Base-by-base conservation (phyloP, 2,329 filamentous ascomycete species). In the Didymosphaeria variabile region DNA sequence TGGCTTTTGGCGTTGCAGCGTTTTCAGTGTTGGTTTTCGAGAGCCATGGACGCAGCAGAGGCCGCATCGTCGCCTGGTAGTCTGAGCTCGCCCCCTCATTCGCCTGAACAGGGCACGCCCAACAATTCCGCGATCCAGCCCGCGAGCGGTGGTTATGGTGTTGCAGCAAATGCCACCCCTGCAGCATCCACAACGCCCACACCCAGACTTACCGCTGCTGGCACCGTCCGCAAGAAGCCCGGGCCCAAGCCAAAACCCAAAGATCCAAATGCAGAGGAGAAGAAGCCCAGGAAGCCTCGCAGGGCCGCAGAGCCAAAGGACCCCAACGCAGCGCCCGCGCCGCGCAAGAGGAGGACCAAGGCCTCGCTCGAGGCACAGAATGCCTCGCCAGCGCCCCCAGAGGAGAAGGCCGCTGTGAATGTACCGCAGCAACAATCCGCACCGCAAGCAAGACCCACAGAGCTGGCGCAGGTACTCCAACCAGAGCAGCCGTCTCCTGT, bases 331-430 rank as follows among this genome's bases (percentile, higher is more conserved):
- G 72, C 77, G 3, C 75, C 79, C 34, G 71, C 75, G 49, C 76
- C 83, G 61, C 84, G 86, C 67, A 88, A 83, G 77, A 81, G 81
- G 68, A 75, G 81, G 71, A 78, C 76, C 47, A 77, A 78, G 66
- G 79, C 79, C 58, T 78, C 70, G 32, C 60, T 74, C 26, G 72
- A 74, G 54, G 71, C 77, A 62, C 71, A 76, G 64, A 63, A 65
- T 61, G 72, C 60, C n/a, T 63, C 51, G n/a, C 63, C 54, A 29
- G 56, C 58, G 26, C 65, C 60, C 44, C 67, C 66, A 21, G 72
- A 74, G n/a, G 72, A 73, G 58, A 73, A 69, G 49, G 63, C 67
- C 23, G 55, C 66, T 32, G 59, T 69, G 58, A 68, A 68, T 50
- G 67, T 65, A 8, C 71, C 68, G 32, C 72, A 46, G 17, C 58